Evolutionary conservation across 2,329 filamentous ascomycete genomes (phyloP).

Genomic region (Neonectria faginata): DNA sequence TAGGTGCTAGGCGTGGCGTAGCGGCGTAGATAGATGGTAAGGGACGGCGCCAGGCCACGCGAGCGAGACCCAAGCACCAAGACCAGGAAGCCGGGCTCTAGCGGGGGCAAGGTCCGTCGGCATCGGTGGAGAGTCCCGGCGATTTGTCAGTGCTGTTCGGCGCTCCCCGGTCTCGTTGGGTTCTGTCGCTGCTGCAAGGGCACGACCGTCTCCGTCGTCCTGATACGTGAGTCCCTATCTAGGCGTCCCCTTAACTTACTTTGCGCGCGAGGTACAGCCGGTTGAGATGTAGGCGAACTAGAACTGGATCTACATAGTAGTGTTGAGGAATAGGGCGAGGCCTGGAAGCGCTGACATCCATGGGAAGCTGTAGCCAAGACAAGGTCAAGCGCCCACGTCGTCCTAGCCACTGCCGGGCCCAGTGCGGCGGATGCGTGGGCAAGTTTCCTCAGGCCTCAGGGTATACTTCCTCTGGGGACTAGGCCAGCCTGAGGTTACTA

Average conservation of each 20-base stretch:
- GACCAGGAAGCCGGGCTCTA: conserved; percentile 45
- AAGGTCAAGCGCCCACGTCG: conserved; percentile 30
- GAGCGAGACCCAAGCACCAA: conserved; percentile 43
- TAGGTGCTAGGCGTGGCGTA: not conserved
- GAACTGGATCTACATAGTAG: conserved; percentile 11
- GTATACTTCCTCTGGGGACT: conserved; percentile 11
- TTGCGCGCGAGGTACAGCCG: conserved; percentile 22
- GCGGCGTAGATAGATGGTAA: conserved; percentile 12
- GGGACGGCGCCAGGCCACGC: conserved; percentile 37
- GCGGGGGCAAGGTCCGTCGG: conserved; percentile 38
- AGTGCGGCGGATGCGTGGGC: conserved; percentile 27
- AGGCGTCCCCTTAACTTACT: conserved; percentile 20
- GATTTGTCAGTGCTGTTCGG: conserved; percentile 24
- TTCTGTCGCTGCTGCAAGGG: conserved; percentile 24
- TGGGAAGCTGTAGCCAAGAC: conserved; percentile 9
- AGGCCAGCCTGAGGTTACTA: too few species aligned
- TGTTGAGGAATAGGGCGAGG: conserved; percentile 4
- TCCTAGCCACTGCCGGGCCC: conserved; percentile 42
- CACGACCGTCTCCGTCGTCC: conserved; percentile 25
- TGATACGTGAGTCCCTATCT: conserved; percentile 20
- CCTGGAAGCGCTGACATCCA: conserved; percentile 8
- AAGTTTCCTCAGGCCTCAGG: conserved; percentile 6
- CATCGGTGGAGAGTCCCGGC: conserved; percentile 30
- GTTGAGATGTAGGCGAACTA: conserved; percentile 13
- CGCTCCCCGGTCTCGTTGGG: conserved; percentile 19